Base-by-base conservation (phyloP, 176 grass and related monocot genomes). In the Hyparrhenia diplandra region DNA sequence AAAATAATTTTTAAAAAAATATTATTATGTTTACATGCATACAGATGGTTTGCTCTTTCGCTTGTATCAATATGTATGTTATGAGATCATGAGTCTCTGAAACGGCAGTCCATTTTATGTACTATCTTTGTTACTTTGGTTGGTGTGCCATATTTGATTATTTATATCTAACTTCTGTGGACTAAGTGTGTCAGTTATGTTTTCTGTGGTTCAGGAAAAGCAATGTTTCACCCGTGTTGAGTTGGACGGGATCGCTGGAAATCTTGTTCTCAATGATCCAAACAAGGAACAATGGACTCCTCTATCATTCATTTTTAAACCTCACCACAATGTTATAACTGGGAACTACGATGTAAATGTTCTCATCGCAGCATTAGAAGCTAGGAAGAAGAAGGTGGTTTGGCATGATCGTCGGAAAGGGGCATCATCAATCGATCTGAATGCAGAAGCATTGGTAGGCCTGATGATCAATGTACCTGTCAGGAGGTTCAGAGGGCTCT, bases 271-370 rank as follows among this genome's bases (percentile, higher is more conserved):
- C 20, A 70, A 25, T 49, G 89, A 94, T 90, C 94, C 91, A 61
- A 83, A 81, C 79, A 88, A 84, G 71, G 61, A 64, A 20, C 80
- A 71, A 25, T 91, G 94, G 88, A 89, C 77, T 82, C 94, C 94
- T 43, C 49, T 94, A 39, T 87, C 92, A 14, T 64, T 94, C 20
- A 92, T 94, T 40, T 90, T 91, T 80, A 98, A 83, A 80, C 92
- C 96, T 45, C 96, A 95, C 64, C 84, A 99, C 75, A 99, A 99
- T 36, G 68, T 69, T 8, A 49, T 99, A 54, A 93, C 92, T 37
- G 90, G 96, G 70, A 99, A 99, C 77, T 95, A 99, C 76, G 92
- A 93, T 87, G 90, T 93, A 36, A 98, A 95, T 84, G 96, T 99
- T 70, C 88, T 99, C 57, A 93, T 93, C 20, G 43, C 85, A 2